Percentiles rank a stretch among this genome's conserved stretches.
Conservation (phyloP, 2,329 filamentous ascomycete species). For the Penicillium sp. region DNA sequence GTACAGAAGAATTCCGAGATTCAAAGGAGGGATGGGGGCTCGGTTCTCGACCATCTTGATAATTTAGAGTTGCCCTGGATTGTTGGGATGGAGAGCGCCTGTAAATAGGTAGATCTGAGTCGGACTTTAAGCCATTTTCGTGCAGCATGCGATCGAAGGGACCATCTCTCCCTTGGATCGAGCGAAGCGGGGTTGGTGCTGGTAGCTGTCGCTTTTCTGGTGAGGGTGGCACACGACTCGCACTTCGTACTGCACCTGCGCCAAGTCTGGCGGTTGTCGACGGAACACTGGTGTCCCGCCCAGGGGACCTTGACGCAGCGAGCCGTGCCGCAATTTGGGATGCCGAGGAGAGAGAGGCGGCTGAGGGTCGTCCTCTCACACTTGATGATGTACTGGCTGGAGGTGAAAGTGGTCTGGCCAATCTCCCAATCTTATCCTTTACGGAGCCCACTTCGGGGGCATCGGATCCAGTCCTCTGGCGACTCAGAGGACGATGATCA, state of each 20-base stretch:
- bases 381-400: conserved; percentile 6
- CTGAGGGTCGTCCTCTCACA: conserved; percentile 14
- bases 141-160: conserved; percentile 14
- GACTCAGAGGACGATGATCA: conserved; percentile 17
- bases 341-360: conserved; percentile 20
- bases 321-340: conserved; percentile 39
- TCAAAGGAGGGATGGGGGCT: conserved; percentile 19
- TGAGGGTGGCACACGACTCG: conserved; percentile 17
- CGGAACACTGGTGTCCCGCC: conserved; percentile 17
- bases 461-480: conserved; percentile 23
- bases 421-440: conserved; percentile 40
- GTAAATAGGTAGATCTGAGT: conserved; percentile 4
- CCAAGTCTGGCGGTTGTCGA: conserved; percentile 15
- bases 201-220: conserved; percentile 21
- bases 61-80: conserved; percentile 11
- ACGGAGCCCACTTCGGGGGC: conserved; percentile 38
- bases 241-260: conserved; percentile 21
- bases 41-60: conserved; percentile 8
- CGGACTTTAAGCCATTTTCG: conserved; percentile 15
- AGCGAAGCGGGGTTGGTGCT: conserved; percentile 29
- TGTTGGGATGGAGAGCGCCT: conserved; percentile 12
- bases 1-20: conserved; percentile 14
- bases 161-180: not conserved
- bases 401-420: conserved; percentile 25
- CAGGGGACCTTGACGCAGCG: conserved; percentile 33